These are phyloP conservation scores for Gossypium longicalyx DNA, from an alignment of 345 rosid genomes.

Conservation along the genomic window DNA sequence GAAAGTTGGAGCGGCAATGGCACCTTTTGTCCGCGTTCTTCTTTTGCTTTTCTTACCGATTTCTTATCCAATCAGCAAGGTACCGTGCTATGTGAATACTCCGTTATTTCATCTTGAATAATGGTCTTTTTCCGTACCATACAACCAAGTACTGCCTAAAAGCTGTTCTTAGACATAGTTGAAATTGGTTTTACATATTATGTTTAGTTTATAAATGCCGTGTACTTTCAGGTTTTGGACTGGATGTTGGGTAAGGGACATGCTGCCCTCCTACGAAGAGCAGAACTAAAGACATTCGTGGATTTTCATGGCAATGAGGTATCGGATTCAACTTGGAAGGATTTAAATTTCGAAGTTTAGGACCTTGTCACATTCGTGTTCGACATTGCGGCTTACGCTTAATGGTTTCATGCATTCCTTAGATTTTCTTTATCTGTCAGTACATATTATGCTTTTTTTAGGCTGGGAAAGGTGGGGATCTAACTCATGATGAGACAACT, in stretches of 20 bases:
- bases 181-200: neutral
- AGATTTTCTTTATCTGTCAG: conserved; percentile 14
- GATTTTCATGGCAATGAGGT: conserved; percentile 93
- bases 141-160: conserved; percentile 5
- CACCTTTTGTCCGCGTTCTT: conserved; percentile 76
- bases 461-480: conserved; percentile 97
- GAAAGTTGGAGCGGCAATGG: conserved; percentile 80
- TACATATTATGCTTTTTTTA: conserved; percentile 22
- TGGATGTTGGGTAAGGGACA: conserved; percentile 99
- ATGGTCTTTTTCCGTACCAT: neutral
- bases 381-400: conserved; percentile 10
- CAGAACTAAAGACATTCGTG: conserved; percentile 91
- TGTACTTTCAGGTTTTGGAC: conserved; percentile 62
- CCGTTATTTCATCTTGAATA: neutral
- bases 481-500: conserved; percentile 91
- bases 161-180: neutral
- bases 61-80: conserved; percentile 96
- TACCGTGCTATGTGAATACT: conserved; percentile 18
- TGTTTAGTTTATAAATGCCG: conserved; percentile 8
- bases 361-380: neutral
- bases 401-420: neutral
- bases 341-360: neutral
- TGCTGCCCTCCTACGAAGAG: conserved; percentile 79
- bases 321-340: conserved; percentile 6
- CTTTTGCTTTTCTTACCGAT: conserved; percentile 70